phyloP scores from a whole-genome alignment of 371 early-diverging fungal genomes.

The Mucor sp. region DNA sequence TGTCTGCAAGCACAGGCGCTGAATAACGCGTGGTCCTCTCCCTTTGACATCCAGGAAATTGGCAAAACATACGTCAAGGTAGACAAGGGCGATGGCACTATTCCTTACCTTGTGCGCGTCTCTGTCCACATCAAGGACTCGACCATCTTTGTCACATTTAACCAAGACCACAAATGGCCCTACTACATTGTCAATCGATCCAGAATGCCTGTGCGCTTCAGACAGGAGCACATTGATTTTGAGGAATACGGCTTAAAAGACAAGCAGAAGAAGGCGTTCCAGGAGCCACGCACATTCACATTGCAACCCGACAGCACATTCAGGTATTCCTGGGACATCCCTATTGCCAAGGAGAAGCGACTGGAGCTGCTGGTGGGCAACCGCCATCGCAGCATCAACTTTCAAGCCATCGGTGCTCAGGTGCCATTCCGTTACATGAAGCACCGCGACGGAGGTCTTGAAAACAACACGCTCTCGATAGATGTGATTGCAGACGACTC shows the following conservation, averaged over 20 bases:
- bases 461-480: constrained; percentile 64
- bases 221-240: constrained; percentile 57
- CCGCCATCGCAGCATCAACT: constrained; percentile 73
- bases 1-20: constrained; percentile 49
- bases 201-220: constrained; percentile 70
- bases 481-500: constrained; percentile 88
- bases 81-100: constrained; percentile 43
- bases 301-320: constrained; percentile 44
- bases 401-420: constrained; percentile 90
- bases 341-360: constrained; percentile 71
- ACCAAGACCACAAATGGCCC: constrained; percentile 87
- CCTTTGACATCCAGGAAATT: constrained; percentile 79
- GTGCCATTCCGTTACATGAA: constrained; percentile 76
- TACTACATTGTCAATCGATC: constrained; percentile 86
- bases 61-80: constrained; percentile 84
- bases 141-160: constrained; percentile 83
- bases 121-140: constrained; percentile 82
- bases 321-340: constrained; percentile 94
- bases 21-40: constrained; percentile 71
- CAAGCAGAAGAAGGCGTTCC: constrained; percentile 33
- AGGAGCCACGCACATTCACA: constrained; percentile 19
- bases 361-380: constrained; percentile 72
- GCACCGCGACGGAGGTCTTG: constrained; percentile 14
- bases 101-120: constrained; percentile 74
- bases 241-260: constrained; percentile 39